Base-by-base conservation (phyloP, 2,329 filamentous ascomycete species). In the Ophiostoma montium region DNA sequence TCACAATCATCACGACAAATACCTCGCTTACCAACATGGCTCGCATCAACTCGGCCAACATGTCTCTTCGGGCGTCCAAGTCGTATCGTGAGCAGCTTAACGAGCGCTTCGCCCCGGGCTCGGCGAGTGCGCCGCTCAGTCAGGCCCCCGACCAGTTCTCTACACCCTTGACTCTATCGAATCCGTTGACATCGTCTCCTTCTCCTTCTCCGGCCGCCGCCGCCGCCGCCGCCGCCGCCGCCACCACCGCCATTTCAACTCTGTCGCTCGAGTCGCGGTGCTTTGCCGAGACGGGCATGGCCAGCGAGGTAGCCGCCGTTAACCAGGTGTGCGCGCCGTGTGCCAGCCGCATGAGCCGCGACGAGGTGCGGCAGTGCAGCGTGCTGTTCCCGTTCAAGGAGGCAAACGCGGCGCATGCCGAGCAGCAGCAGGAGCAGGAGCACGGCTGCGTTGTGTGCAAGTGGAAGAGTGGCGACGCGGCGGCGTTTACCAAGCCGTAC, bases 401-500 rank as follows among this genome's bases (percentile, higher is more conserved):
- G 43, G 12, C 35, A 3, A 50, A 56, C 13, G 35, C 9, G 3
- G 32, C n/a, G n/a, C n/a, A 42, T 43, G 60, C 15, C 39, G 23
- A 16, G 6, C 9, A 4, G 21, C 15, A 27, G 23, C n/a, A 27
- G 23, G 23, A 27, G 39, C 39, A 65, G 52, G 45, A 58, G 21
- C 53, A n/a, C 11, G 39, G 33, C 7, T 70, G 67, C 50, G 60
- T 56, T 15, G 57, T 69, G 43, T 69, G 67, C 57, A 57, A 61
- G 48, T 57, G 66, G 41, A 60, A 60, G 54, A 61, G 67, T 49
- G 60, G 64, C 55, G 67, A 69, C 48, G 75, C 79, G 5, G 79
- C 80, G 59, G 72, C 72, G 52, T 94, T 88, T 63, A 84, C 86
- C 9, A 73, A 87, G 65, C 86, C 88, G 1, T 95, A 94, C 63